These are phyloP conservation scores for Luffa aegyptiaca DNA, from an alignment of 306 rosid genomes.

Conservation along the genomic window DNA sequence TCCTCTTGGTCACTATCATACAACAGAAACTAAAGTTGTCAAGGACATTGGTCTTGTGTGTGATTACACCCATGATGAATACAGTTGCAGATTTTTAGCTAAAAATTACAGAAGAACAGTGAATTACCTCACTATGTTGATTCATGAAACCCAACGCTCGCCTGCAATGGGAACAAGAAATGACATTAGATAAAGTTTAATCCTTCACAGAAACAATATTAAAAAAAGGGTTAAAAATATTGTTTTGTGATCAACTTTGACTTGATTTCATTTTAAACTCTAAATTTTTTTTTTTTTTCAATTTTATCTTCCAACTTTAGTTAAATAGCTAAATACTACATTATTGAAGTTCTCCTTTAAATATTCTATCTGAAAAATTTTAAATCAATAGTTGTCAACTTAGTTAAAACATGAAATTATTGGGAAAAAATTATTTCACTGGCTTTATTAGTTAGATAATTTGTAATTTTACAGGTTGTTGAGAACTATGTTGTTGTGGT, in stretches of 20 bases:
- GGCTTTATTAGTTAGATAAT: not conserved
- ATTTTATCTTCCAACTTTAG: not conserved
- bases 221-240: not conserved
- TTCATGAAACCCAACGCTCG: not conserved
- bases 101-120: not conserved
- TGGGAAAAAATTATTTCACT: not conserved
- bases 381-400: not conserved
- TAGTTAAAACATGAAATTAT: not conserved
- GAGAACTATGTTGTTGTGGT: not conserved
- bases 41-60: not conserved
- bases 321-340: not conserved
- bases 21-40: not conserved
- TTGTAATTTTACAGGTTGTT: not conserved
- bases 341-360: not conserved
- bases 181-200: not conserved
- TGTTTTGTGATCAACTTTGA: not conserved
- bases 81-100: not conserved
- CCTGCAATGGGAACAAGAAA: slow-evolving; percentile 4
- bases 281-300: not conserved
- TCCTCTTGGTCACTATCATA: not conserved
- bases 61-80: not conserved
- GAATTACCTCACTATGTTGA: slow-evolving; percentile 3
- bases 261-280: not conserved
- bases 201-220: not conserved
- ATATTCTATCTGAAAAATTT: not conserved